A percentile compares a stretch with the other conserved stretches of the same genome.
Evolutionary conservation across 2,329 filamentous ascomycete genomes (phyloP).

Genomic region (Beauveria varroae): DNA sequence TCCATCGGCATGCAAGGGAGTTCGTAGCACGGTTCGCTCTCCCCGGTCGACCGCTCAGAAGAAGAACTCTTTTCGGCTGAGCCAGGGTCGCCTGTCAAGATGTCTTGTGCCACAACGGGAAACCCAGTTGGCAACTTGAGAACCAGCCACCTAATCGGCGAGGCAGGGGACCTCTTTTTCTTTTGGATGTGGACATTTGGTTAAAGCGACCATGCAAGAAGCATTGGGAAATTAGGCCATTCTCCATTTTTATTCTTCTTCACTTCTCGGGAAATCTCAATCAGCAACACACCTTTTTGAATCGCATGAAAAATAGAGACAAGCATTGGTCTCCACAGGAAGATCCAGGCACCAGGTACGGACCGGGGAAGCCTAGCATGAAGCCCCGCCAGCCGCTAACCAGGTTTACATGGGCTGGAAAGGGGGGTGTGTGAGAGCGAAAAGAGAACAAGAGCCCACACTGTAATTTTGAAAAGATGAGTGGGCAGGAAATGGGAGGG

Average conservation of each 20-base stretch:
- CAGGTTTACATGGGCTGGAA: too few species aligned
- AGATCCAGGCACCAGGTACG: conserved; percentile 9
- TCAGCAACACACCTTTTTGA: background rate
- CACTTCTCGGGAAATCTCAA: background rate
- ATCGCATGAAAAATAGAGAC: background rate
- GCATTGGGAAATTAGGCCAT: background rate
- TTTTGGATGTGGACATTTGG: too few species aligned
- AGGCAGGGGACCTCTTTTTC: background rate
- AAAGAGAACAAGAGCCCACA: background rate
- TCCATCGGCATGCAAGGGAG: background rate
- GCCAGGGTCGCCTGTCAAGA: background rate
- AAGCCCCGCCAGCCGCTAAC: background rate
- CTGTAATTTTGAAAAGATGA: background rate
- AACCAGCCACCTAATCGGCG: background rate
- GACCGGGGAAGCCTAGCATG: conserved; percentile 6
- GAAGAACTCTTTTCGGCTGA: background rate
- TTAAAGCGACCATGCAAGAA: background rate
- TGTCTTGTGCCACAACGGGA: too few species aligned
- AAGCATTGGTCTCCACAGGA: background rate
- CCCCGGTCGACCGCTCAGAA: too few species aligned
- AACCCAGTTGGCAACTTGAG: too few species aligned
- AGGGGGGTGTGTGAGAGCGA: background rate
- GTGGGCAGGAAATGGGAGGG: background rate
- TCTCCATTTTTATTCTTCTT: background rate
- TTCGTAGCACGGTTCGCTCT: background rate